Base-by-base conservation (phyloP, 2,329 filamentous ascomycete species). In the Coniochaeta sp. region DNA sequence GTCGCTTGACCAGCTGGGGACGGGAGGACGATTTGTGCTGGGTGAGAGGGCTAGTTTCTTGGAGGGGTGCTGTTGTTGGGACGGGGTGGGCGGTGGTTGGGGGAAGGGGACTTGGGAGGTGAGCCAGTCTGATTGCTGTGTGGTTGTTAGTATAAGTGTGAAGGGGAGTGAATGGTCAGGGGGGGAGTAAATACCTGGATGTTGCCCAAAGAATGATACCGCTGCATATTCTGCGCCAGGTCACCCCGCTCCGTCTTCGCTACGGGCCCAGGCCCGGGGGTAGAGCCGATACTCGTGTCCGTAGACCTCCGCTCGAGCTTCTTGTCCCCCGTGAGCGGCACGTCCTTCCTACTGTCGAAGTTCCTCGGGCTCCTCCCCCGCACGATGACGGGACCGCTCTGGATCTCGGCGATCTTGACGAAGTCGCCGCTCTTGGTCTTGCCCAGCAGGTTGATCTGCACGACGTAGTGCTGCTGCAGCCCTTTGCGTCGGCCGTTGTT, bases 401-500 rank as follows among this genome's bases (percentile, higher is more conserved):
- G 86, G 13, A 95, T 86, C 67, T 96, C 91, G 56, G 89, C 89
- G 56, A 97, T 83, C 56, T 79, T 81, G 51, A 86, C 75, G 22
- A 84, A 81, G 10, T 87, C 90, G 1, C 87, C 75, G 1, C 71
- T 70, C 50, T 79, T 74, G n/a, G 89, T 73, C 50, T 87, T 92
- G 18, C 87, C 91, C 31, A 94, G 73, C 9, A 96, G 78, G 67
- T 86, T 91, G 53, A 97, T 83, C 55, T 89, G 85, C 47, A 97
- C 88, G 1, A 95, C 80, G 65, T 96, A 97, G 67, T 96, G 91
- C 67, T 97, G 92, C 65, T 97, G 92, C 46, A 96, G 73, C 57
- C 95, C 92, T 70, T 96, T 96, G 58, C 92, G 81, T 51, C 92
- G 82, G 12, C 92, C 92, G 64, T 97, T 97, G 67, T 97, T 97